These are phyloP conservation scores for Arabidopsis suecica DNA, from an alignment of 345 rosid genomes.

Conservation along the genomic window DNA sequence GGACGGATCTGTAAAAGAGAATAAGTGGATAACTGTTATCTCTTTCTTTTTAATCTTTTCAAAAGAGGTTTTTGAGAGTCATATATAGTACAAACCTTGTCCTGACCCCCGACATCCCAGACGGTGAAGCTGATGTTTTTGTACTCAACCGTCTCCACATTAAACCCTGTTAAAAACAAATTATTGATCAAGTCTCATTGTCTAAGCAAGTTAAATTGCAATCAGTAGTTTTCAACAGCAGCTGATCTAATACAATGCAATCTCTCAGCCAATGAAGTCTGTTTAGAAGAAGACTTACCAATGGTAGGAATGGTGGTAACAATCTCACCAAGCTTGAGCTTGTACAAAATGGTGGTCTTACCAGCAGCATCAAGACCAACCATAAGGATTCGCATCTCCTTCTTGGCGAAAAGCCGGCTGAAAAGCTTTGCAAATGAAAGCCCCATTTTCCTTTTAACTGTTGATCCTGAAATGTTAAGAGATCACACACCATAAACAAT, in stretches of 20 bases:
- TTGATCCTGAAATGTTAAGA: conserved; percentile 19
- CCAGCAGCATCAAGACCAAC: conserved; percentile 87
- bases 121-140: conserved; percentile 74
- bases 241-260: neutral
- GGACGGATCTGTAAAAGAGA: conserved; percentile 60
- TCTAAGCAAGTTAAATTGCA: neutral
- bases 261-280: neutral
- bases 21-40: neutral
- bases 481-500: conserved; percentile 3
- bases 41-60: neutral
- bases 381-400: conserved; percentile 80
- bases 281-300: conserved; percentile 47
- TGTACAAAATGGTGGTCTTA: conserved; percentile 76
- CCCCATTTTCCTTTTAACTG: conserved; percentile 55
- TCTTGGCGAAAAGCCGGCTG: conserved; percentile 71
- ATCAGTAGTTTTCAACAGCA: neutral
- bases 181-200: neutral
- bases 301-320: conserved; percentile 79
- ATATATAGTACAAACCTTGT: conserved; percentile 51
- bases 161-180: conserved; percentile 49
- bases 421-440: conserved; percentile 69
- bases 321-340: conserved; percentile 76
- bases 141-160: conserved; percentile 73
- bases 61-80: too few relatives aligned
- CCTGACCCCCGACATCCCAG: conserved; percentile 79